phyloP scores from a whole-genome alignment of 139 green algal genomes.

The Coelastrella sp. region DNA sequence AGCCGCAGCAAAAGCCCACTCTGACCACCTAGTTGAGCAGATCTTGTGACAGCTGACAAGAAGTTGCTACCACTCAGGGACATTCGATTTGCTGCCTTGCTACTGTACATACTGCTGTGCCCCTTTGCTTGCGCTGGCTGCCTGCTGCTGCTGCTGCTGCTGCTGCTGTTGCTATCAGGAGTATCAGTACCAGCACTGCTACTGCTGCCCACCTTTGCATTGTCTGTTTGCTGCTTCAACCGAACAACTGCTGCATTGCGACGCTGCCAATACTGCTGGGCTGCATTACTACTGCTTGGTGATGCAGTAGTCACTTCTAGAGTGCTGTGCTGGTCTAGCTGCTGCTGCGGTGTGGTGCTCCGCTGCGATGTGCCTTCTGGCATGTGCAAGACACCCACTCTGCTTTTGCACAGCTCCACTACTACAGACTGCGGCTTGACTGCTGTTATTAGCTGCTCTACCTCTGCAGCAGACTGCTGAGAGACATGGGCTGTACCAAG shows the following conservation, averaged over 20 bases:
- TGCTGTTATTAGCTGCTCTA: conserved; percentile 26
- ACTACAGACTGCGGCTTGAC: conserved; percentile 78
- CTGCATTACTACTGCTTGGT: neutral
- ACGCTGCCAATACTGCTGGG: neutral
- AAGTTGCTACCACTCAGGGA: conserved; percentile 63
- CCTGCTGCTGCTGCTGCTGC: neutral
- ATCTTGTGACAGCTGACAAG: conserved; percentile 58
- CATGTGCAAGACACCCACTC: conserved; percentile 59
- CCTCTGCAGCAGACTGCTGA: conserved; percentile 24
- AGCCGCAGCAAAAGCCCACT: conserved; percentile 75
- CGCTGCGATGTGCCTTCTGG: neutral
- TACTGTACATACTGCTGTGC: conserved; percentile 35
- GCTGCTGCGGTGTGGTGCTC: neutral
- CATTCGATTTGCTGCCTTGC: conserved; percentile 59
- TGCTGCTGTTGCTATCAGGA: neutral
- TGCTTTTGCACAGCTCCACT: conserved; percentile 82
- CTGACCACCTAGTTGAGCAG: conserved; percentile 70
- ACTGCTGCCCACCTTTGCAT: neutral
- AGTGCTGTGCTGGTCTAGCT: conserved; percentile 20
- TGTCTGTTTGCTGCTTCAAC: neutral
- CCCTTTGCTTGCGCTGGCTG: neutral
- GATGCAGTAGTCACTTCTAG: too few relatives aligned
- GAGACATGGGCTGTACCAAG: conserved; percentile 82
- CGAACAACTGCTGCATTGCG: neutral
- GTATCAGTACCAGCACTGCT: neutral